These are phyloP conservation scores for Clitocybe nebularis DNA, from an alignment of 1,284 basidiomycete species.

Conservation along the genomic window DNA sequence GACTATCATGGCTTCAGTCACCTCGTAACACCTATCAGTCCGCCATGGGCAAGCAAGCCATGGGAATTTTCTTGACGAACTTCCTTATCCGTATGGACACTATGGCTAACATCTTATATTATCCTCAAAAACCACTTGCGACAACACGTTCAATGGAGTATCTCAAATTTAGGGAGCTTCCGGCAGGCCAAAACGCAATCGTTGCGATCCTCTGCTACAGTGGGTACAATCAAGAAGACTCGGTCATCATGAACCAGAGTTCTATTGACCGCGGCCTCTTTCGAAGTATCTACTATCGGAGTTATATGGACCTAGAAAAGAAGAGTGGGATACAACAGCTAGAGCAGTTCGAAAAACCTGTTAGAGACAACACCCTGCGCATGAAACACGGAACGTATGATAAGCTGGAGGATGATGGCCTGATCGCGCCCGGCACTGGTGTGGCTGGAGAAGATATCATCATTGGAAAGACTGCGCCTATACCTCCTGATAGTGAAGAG, in stretches of 20 bases:
- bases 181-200: conserved; percentile 97
- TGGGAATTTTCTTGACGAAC: conserved; percentile 98
- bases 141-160: conserved; percentile 99
- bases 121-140: conserved; percentile 97
- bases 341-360: conserved; percentile 98
- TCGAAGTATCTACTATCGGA: conserved; percentile 97
- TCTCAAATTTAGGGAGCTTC: conserved; percentile 94
- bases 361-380: conserved; percentile 87
- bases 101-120: conserved; percentile 98
- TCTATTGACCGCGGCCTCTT: conserved; percentile 98
- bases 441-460: conserved; percentile 98
- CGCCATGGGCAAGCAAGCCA: conserved; percentile 99
- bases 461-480: conserved; percentile 97
- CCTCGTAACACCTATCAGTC: conserved; percentile 99
- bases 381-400: conserved; percentile 99
- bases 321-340: conserved; percentile 89
- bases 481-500: conserved; percentile 95
- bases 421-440: conserved; percentile 94
- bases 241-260: conserved; percentile 99
- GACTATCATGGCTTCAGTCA: conserved; percentile 56
- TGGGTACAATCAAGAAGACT: conserved; percentile 99
- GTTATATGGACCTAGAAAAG: conserved; percentile 98
- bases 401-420: conserved; percentile 94
- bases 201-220: conserved; percentile 99
- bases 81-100: conserved; percentile 97